Conservation (phyloP, 495 filamentous ascomycete genomes). For the Lasiosphaeria ovina region DNA sequence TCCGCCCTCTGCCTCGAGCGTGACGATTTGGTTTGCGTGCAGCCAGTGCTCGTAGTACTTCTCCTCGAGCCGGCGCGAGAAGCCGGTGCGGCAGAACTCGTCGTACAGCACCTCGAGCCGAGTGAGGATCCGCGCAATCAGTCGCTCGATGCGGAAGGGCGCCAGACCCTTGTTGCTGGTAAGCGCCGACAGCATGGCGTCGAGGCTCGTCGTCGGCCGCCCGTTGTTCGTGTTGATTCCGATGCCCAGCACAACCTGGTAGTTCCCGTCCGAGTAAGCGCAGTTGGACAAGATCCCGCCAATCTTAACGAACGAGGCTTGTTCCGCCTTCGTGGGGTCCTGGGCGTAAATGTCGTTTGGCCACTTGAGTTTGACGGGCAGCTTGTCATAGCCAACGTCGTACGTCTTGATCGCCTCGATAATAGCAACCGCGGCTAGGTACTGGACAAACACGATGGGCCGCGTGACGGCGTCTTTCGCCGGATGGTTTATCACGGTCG, state of each 20-base stretch:
- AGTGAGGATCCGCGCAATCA: slow-evolving; percentile 79
- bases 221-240: slow-evolving; percentile 87
- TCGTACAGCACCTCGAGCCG: slow-evolving; percentile 76
- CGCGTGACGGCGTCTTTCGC: slow-evolving; percentile 66
- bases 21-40: slow-evolving; percentile 86
- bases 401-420: slow-evolving; percentile 83
- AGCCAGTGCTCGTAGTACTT: slow-evolving; percentile 87
- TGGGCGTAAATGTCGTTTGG: slow-evolving; percentile 93
- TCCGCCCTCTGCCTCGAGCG: slow-evolving; percentile 78
- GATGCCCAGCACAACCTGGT: slow-evolving; percentile 84
- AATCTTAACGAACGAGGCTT: slow-evolving; percentile 79
- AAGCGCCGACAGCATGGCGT: slow-evolving; percentile 60
- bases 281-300: slow-evolving; percentile 93
- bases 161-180: not conserved
- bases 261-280: slow-evolving; percentile 70
- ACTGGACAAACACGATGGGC: slow-evolving; percentile 92
- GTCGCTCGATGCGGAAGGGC: slow-evolving; percentile 70
- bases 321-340: slow-evolving; percentile 61
- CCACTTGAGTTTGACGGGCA: slow-evolving; percentile 93
- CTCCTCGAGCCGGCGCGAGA: slow-evolving; percentile 66
- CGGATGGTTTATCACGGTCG: slow-evolving; percentile 78
- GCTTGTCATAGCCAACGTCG: slow-evolving; percentile 59
- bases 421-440: slow-evolving; percentile 86
- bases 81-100: slow-evolving; percentile 70
- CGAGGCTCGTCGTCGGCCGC: slow-evolving; percentile 83